A percentile compares a stretch with the other conserved stretches of the same genome.
Conservation (phyloP, 2,329 filamentous ascomycete species). For the Scleromitrula shiraiana region DNA sequence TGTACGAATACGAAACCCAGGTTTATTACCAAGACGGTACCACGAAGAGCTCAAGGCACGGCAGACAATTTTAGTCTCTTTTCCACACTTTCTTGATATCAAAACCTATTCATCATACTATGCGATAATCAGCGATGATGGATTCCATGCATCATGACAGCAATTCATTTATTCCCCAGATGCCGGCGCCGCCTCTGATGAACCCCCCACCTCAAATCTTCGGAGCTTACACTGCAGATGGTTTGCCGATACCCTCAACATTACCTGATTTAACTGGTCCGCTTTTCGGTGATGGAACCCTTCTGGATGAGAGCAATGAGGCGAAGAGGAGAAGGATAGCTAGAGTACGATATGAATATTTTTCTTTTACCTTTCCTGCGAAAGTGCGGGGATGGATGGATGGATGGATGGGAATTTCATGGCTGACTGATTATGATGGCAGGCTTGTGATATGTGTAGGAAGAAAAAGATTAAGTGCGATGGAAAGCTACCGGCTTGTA, state of each 20-base stretch:
- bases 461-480: constrained; percentile 99
- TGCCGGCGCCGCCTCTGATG: constrained; percentile 52
- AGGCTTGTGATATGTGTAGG: constrained; percentile 65
- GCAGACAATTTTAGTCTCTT: background rate
- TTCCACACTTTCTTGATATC: background rate
- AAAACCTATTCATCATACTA: background rate
- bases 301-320: constrained; percentile 64
- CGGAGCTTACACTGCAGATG: constrained; percentile 52
- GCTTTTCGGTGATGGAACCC: constrained; percentile 49
- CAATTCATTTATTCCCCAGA: constrained; percentile 44
- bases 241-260: constrained; percentile 47
- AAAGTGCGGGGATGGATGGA: too few species aligned
- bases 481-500: constrained; percentile 88
- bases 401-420: background rate
- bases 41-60: background rate
- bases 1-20: constrained; percentile 9
- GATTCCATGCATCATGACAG: constrained; percentile 12
- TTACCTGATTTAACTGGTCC: constrained; percentile 51
- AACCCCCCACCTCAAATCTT: constrained; percentile 65
- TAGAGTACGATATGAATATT: constrained; percentile 54
- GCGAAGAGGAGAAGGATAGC: constrained; percentile 57
- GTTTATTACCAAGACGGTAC: background rate
- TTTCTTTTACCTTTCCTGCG: too few species aligned
- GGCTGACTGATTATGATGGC: constrained; percentile 31
- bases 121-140: constrained; percentile 16